Base-by-base conservation (phyloP, 768 basidiomycete species). In the Suillus spraguei region DNA sequence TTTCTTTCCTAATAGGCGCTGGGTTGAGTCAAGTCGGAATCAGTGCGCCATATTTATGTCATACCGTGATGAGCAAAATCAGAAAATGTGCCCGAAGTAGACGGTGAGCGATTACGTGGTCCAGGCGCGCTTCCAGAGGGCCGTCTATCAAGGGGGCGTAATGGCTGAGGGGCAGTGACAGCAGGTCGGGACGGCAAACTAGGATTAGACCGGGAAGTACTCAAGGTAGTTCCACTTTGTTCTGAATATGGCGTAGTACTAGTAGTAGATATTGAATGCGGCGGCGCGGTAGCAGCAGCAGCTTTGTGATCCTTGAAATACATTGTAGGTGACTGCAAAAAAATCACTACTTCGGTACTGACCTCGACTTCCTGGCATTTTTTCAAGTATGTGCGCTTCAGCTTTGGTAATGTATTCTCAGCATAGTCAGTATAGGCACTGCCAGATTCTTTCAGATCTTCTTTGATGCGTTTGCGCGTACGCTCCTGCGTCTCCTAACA, bases 321-420 rank as follows among this genome's bases (percentile, higher is more conserved):
- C 54, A 55, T 70, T 58, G 20, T 58, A 28, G 28, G 24, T 32
- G 56, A 62, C 61, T 10, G 52, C 53, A 55, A 54, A 17, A n/a
- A n/a, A 17, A 55, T 46, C 38, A 22, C 24, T 53, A 53, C 39
- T 20, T 47, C 47, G 49, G 36, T 36, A 67, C 79, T 62, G 65
- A 93, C 95, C 82, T 97, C 95, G 8, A 91, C 88, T 67, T 95
- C 94, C 56, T 89, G 86, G 71, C 92, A 94, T 75, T 93, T 95
- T 79, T 89, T 93, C 28, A 85, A 75, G 72, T 97, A 97, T 47
- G 82, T 77, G 58, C 86, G 82, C 78, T 94, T 95, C 60, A 96
- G 77, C 69, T 87, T 90, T 1, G 95, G 95, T 10, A 96, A 80
- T n/a, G 83, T 79, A 61, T 82, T 86, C 71, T 94, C 92, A 13